These are phyloP conservation scores for Globisporangium perplexum DNA, from an alignment of 352 stramenopile species.

Conservation along the genomic window DNA sequence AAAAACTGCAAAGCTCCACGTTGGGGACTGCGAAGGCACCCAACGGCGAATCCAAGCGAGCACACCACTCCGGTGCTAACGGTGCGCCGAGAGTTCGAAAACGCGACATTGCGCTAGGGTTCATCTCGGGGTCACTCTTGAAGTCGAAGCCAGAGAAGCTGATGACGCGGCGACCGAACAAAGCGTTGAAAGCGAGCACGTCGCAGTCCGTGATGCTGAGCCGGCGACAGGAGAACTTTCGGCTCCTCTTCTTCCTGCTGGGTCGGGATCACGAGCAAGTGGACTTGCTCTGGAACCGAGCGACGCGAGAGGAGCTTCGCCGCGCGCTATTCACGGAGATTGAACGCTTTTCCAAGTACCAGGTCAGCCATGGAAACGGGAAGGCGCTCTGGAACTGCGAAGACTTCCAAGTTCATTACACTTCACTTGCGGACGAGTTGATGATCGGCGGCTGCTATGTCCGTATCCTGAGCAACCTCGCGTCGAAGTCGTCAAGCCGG, in stretches of 20 bases:
- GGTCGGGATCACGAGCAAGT: constrained; percentile 88
- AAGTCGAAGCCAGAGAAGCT: constrained; percentile 30
- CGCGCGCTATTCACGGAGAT: constrained; percentile 81
- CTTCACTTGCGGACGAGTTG: constrained; percentile 82
- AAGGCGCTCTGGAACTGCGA: constrained; percentile 95
- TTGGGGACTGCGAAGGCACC: constrained; percentile 11
- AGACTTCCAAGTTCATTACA: constrained; percentile 92
- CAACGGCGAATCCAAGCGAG: neutral
- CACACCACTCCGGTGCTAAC: neutral
- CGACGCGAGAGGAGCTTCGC: constrained; percentile 87
- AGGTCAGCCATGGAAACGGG: constrained; percentile 50
- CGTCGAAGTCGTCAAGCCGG: constrained; percentile 37
- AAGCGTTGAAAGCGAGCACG: constrained; percentile 10
- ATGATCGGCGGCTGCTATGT: constrained; percentile 91
- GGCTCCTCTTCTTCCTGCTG: constrained; percentile 93
- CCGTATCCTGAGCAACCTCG: constrained; percentile 44
- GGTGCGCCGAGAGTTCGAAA: constrained; percentile 44
- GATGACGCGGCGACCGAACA: constrained; percentile 17
- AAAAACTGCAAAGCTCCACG: constrained; percentile 52
- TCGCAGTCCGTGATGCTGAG: constrained; percentile 11
- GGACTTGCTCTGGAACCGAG: constrained; percentile 93
- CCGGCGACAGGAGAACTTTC: constrained; percentile 86
- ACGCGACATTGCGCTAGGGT: constrained; percentile 59
- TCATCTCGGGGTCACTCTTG: constrained; percentile 31
- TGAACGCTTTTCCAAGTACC: constrained; percentile 72